A percentile compares a stretch with the other conserved stretches of the same genome.
These are phyloP conservation scores for Solanum gandarillasii DNA, from an alignment of 257 asterid species.

Conservation along the genomic window DNA sequence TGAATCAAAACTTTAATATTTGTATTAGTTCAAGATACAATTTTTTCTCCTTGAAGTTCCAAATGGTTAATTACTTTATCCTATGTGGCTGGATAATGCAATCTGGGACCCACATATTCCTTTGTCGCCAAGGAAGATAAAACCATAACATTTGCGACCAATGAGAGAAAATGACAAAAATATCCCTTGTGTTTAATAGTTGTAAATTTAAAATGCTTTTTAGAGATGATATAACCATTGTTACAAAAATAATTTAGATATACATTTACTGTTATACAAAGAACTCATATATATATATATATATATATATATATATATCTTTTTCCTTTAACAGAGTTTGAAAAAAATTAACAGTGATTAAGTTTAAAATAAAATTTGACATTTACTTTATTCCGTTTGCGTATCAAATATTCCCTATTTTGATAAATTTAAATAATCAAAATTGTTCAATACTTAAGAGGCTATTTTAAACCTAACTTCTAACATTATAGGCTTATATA, in stretches of 20 bases:
- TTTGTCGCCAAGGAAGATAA: neutral
- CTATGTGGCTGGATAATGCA: neutral
- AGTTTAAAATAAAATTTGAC: neutral
- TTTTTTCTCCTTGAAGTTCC: neutral
- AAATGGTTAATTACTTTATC: neutral
- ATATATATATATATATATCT: too few relatives aligned
- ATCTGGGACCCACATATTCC: neutral
- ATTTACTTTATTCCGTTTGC: neutral
- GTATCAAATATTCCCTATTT: neutral
- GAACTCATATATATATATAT: too few relatives aligned
- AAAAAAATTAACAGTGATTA: neutral
- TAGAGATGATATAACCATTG: too few relatives aligned
- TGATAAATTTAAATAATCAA: neutral
- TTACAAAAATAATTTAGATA: too few relatives aligned
- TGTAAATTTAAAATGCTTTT: neutral
- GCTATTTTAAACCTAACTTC: neutral
- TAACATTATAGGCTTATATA: neutral
- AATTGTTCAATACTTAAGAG: neutral
- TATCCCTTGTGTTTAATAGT: neutral
- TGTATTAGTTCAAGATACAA: neutral
- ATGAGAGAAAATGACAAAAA: neutral
- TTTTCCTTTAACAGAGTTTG: neutral
- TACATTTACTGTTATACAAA: too few relatives aligned
- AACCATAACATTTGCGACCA: neutral
- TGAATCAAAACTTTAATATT: too few relatives aligned